phyloP scores from a whole-genome alignment of 306 rosid species.

The Quercus cerris region DNA sequence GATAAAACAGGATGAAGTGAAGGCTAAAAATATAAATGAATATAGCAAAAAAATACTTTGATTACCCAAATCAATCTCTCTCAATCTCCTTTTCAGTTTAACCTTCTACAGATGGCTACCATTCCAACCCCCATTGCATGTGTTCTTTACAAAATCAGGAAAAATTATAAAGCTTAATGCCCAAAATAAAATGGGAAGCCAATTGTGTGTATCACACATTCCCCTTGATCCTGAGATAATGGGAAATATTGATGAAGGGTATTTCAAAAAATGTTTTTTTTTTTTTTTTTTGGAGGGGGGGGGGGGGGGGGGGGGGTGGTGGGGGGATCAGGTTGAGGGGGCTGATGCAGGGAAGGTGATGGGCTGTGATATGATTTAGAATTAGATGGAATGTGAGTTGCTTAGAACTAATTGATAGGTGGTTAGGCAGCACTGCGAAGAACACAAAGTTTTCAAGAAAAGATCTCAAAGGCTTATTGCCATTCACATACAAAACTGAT shows the following conservation, averaged over 20 bases:
- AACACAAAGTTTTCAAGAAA: too few species aligned
- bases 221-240: too few species aligned
- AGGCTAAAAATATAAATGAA: background rate
- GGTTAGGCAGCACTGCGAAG: too few species aligned
- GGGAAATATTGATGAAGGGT: background rate
- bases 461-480: too few species aligned
- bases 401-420: too few species aligned
- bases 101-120: background rate
- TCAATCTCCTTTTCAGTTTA: background rate
- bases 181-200: background rate
- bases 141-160: background rate
- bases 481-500: too few species aligned
- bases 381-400: too few species aligned
- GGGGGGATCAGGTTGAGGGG: too few species aligned
- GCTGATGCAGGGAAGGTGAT: too few species aligned
- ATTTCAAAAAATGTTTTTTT: too few species aligned
- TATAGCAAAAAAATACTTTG: background rate
- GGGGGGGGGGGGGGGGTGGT: fast-evolving
- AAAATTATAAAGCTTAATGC: background rate
- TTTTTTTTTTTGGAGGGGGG: too few species aligned
- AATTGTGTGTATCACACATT: background rate
- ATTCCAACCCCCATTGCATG: background rate
- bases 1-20: background rate
- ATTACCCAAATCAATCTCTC: background rate
- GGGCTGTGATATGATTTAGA: too few species aligned